phyloP scores from a whole-genome alignment of 2,329 filamentous ascomycete genomes.

The Alternaria triticina region DNA sequence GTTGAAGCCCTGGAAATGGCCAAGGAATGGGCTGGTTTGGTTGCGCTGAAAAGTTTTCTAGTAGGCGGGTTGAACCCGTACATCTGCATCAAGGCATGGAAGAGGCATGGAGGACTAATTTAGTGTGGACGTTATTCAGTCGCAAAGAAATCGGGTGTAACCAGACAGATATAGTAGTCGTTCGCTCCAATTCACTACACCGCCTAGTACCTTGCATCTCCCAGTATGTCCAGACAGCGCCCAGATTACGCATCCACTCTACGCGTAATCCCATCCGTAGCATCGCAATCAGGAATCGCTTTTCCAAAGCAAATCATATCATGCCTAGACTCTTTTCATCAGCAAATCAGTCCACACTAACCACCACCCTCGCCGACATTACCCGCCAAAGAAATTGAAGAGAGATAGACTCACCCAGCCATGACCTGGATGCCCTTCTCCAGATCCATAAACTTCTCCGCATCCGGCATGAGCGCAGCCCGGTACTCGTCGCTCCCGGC shows the following conservation, averaged over 20 bases:
- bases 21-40: background rate
- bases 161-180: background rate
- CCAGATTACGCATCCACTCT: background rate
- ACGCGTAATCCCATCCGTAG: constrained; percentile 28
- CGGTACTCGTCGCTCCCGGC: constrained; percentile 28
- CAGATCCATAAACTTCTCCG: constrained; percentile 36
- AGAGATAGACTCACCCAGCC: constrained; percentile 22
- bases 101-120: background rate
- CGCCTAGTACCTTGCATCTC: background rate
- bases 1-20: background rate
- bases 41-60: background rate
- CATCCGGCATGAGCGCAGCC: constrained; percentile 29
- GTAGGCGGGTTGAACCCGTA: background rate
- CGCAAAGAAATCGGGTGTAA: background rate
- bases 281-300: constrained; percentile 31
- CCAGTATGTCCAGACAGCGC: background rate
- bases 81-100: background rate
- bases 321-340: constrained; percentile 12
- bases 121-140: background rate
- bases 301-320: constrained; percentile 35
- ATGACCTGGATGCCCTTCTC: constrained; percentile 32
- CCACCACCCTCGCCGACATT: background rate
- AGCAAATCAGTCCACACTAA: background rate
- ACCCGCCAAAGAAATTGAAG: background rate
- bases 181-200: background rate